Evolutionary conservation across 306 rosid species (phyloP).

Genomic region (Rosa chinensis): DNA sequence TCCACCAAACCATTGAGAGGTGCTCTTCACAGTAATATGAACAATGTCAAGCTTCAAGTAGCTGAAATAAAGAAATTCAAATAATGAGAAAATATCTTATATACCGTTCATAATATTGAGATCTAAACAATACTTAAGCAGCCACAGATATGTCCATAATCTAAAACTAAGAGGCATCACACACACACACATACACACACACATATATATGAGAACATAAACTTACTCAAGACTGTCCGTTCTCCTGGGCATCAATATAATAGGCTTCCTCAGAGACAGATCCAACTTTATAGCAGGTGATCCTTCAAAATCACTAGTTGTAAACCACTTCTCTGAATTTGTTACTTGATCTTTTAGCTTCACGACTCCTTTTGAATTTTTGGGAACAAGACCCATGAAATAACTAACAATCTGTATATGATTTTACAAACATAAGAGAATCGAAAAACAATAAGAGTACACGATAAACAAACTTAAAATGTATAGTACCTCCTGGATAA

Average conservation of each 20-base stretch:
- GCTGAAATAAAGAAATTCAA: constrained; percentile 53
- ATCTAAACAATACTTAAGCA: neutral
- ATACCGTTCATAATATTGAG: neutral
- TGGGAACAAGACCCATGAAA: constrained; percentile 95
- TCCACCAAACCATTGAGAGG: constrained; percentile 85
- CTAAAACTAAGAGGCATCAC: constrained; percentile 5
- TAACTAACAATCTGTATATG: constrained; percentile 70
- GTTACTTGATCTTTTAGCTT: constrained; percentile 86
- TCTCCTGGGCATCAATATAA: constrained; percentile 86
- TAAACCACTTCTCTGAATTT: constrained; percentile 93
- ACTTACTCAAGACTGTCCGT: constrained; percentile 92
- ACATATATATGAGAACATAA: constrained; percentile 18
- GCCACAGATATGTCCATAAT: neutral
- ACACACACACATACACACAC: too few relatives aligned
- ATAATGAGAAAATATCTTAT: neutral
- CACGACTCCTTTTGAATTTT: constrained; percentile 59
- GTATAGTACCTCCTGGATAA: constrained; percentile 81
- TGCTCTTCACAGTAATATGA: constrained; percentile 83
- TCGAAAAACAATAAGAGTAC: neutral
- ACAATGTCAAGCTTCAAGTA: constrained; percentile 95
- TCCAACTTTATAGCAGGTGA: constrained; percentile 96
- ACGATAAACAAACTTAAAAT: constrained; percentile 9
- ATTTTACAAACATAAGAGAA: constrained; percentile 27
- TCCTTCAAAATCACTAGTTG: constrained; percentile 90
- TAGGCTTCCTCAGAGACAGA: constrained; percentile 86